These are phyloP conservation scores for Paramecium bursaria DNA, from an alignment of 73 alveolate genomes.

Conservation along the genomic window DNA sequence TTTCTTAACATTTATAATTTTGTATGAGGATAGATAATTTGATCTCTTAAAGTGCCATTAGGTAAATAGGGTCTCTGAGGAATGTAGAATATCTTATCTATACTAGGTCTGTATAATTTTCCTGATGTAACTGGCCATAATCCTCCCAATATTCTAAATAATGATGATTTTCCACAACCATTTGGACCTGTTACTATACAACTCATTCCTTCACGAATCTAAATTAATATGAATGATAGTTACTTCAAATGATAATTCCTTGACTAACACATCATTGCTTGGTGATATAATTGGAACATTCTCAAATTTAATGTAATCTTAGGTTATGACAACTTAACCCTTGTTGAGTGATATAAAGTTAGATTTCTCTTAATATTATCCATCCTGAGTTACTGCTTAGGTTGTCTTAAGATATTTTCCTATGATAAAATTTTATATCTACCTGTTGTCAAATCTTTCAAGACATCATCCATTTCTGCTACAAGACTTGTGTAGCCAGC, in stretches of 20 bases:
- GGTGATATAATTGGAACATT: constrained; percentile 91
- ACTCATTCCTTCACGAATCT: constrained; percentile 83
- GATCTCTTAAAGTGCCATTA: constrained; percentile 91
- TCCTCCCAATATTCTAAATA: constrained; percentile 94
- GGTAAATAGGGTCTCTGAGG: constrained; percentile 97
- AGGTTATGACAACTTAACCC: constrained; percentile 49
- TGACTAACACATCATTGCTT: constrained; percentile 85
- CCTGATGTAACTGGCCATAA: constrained; percentile 96
- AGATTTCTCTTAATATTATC: constrained; percentile 54
- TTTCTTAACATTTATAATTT: constrained; percentile 67
- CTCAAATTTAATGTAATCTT: constrained; percentile 78
- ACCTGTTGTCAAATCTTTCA: constrained; percentile 85
- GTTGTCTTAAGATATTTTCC: constrained; percentile 52
- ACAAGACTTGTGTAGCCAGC: constrained; percentile 93
- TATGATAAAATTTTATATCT: constrained; percentile 74
- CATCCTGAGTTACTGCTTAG: too few relatives aligned
- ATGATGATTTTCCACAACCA: constrained; percentile 94
- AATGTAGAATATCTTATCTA: constrained; percentile 84
- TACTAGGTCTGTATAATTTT: constrained; percentile 80
- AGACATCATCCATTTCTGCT: constrained; percentile 82
- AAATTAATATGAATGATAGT: constrained; percentile 19
- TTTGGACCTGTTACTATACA: constrained; percentile 92
- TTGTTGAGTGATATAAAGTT: constrained; percentile 47
- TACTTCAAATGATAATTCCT: constrained; percentile 75
- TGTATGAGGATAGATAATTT: constrained; percentile 91